phyloP scores from a whole-genome alignment of 2,329 filamentous ascomycete species.

The Nigrospora sphaerica region DNA sequence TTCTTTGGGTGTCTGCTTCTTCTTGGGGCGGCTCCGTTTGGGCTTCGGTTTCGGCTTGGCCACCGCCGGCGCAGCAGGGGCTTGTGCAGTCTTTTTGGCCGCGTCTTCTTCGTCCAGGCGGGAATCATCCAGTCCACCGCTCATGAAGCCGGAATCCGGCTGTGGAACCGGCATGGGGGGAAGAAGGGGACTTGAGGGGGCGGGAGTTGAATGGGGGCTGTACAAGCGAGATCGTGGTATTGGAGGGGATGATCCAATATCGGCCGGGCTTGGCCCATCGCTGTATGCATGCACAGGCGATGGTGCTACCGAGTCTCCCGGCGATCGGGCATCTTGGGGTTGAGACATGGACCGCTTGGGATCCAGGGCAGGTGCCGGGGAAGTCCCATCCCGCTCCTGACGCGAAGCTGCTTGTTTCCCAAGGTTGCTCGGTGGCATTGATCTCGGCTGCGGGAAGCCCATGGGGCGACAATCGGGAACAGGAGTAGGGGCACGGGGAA shows the following conservation, averaged over 20 bases:
- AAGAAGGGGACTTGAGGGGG: constrained; percentile 73
- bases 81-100: constrained; percentile 29
- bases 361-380: constrained; percentile 21
- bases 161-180: constrained; percentile 56
- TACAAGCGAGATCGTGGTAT: constrained; percentile 57
- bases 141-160: constrained; percentile 79
- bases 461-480: constrained; percentile 46
- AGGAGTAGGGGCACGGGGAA: constrained; percentile 72
- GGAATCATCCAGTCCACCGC: constrained; percentile 61
- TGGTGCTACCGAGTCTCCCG: constrained; percentile 41
- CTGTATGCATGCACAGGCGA: constrained; percentile 41
- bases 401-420: constrained; percentile 55
- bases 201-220: constrained; percentile 48
- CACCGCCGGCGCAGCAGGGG: constrained; percentile 15
- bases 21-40: constrained; percentile 20
- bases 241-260: constrained; percentile 87
- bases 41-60: constrained; percentile 28
- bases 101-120: constrained; percentile 54
- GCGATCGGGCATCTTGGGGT: constrained; percentile 46
- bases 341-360: constrained; percentile 31
- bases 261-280: constrained; percentile 64
- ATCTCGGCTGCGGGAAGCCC: constrained; percentile 18
- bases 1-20: constrained; percentile 12
- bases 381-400: constrained; percentile 36
- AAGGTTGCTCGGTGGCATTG: constrained; percentile 38